Conservation (phyloP, 208 protist species). For the Jaenimonas drosophilae region DNA sequence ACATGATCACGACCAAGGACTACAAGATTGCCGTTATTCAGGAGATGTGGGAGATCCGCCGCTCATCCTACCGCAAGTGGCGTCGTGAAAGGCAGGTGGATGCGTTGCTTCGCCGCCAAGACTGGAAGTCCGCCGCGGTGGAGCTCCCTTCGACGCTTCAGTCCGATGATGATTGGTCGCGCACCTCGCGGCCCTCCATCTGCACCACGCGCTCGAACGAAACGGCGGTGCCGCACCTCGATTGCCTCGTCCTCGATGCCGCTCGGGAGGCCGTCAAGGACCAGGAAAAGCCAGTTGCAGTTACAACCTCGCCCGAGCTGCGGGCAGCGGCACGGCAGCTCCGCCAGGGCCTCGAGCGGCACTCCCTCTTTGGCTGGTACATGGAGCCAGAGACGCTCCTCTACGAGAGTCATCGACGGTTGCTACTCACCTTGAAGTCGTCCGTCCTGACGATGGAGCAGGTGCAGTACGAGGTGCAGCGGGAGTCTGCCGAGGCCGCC, state of each 20-base stretch:
- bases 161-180: no score
- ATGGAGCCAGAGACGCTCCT: constrained; percentile 69
- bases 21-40: constrained; percentile 59
- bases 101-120: no score
- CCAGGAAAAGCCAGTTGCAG: no score
- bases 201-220: no score
- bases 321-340: neutral
- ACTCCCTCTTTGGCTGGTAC: constrained; percentile 64
- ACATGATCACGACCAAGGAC: constrained; percentile 63
- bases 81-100: constrained; percentile 26
- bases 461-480: constrained; percentile 48
- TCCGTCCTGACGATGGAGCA: constrained; percentile 57
- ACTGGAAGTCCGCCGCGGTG: no score
- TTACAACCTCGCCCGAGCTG: no score
- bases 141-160: no score
- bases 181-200: no score
- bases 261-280: no score
- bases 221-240: no score
- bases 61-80: constrained; percentile 24
- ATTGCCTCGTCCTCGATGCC: no score
- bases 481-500: constrained; percentile 6
- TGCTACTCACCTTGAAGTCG: constrained; percentile 43
- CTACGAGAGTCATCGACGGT: constrained; percentile 55
- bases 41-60: constrained; percentile 38
- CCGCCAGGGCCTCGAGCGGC: constrained; percentile 10